These are phyloP conservation scores for Ephemerocybe angulata DNA, from an alignment of 768 basidiomycete species.

Conservation along the genomic window DNA sequence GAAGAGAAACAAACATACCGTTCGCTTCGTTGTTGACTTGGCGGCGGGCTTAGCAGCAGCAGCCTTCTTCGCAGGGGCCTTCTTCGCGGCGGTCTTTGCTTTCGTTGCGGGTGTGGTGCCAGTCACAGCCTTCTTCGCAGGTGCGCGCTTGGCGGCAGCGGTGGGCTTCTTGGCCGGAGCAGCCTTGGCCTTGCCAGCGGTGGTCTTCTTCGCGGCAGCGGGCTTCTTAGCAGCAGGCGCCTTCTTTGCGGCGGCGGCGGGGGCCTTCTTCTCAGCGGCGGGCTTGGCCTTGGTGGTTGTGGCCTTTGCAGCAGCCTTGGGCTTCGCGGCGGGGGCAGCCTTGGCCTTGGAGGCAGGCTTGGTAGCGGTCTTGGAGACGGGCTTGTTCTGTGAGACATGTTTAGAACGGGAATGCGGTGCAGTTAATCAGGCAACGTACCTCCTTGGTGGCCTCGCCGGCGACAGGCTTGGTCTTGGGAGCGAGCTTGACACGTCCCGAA, in stretches of 20 bases:
- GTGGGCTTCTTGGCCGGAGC: slow-evolving; percentile 35
- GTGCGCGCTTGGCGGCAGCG: slow-evolving; percentile 31
- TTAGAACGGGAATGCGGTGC: no score
- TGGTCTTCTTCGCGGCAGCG: slow-evolving; percentile 33
- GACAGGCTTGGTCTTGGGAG: slow-evolving; percentile 49
- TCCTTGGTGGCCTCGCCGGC: slow-evolving; percentile 42
- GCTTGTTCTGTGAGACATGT: no score
- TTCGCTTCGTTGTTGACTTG: slow-evolving; percentile 35
- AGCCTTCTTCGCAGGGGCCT: slow-evolving; percentile 40
- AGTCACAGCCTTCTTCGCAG: slow-evolving; percentile 33
- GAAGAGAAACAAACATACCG: slow-evolving; percentile 20
- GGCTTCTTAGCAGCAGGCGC: slow-evolving; percentile 31
- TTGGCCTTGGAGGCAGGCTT: slow-evolving; percentile 39
- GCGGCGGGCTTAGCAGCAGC: slow-evolving; percentile 32
- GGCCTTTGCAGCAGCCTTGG: slow-evolving; percentile 25
- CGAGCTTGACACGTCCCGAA: slow-evolving; percentile 73
- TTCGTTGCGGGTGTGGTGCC: slow-evolving; percentile 39
- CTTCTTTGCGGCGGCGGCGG: slow-evolving; percentile 27
- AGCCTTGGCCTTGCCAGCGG: slow-evolving; percentile 35
- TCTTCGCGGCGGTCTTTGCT: slow-evolving; percentile 41
- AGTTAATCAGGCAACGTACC: no score
- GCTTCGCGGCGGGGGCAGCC: slow-evolving; percentile 14
- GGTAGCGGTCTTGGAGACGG: no score
- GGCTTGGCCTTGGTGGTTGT: slow-evolving; percentile 20
- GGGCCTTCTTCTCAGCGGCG: slow-evolving; percentile 29